These are phyloP conservation scores for Cubamyces sp. DNA, from an alignment of 768 basidiomycete genomes.

Conservation along the genomic window DNA sequence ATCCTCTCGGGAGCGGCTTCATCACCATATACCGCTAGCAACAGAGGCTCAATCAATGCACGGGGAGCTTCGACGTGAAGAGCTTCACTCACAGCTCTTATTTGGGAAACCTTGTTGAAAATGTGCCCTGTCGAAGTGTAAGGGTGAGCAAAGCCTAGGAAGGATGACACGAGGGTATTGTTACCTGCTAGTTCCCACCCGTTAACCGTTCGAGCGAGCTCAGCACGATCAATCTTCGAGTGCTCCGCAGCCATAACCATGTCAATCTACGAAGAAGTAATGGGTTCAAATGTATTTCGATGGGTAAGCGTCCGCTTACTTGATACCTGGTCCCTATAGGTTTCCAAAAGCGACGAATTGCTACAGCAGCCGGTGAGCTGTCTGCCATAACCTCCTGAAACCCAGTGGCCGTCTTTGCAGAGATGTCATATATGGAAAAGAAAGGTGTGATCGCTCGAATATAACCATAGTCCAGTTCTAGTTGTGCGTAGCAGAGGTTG, in stretches of 20 bases:
- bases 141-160: no score
- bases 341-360: constrained; percentile 40
- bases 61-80: background rate
- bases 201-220: constrained; percentile 41
- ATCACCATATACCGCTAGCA: constrained; percentile 42
- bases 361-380: constrained; percentile 37
- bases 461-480: constrained; percentile 50
- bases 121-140: constrained; percentile 33
- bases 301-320: constrained; percentile 21
- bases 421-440: constrained; percentile 47
- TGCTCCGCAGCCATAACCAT: constrained; percentile 35
- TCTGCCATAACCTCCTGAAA: constrained; percentile 38
- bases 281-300: background rate
- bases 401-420: constrained; percentile 30
- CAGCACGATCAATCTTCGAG: constrained; percentile 36
- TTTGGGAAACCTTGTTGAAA: constrained; percentile 42
- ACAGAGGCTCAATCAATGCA: background rate
- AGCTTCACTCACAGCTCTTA: constrained; percentile 37
- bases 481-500: constrained; percentile 47
- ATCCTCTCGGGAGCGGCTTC: constrained; percentile 39
- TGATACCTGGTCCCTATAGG: constrained; percentile 28
- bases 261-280: constrained; percentile 37
- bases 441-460: constrained; percentile 52
- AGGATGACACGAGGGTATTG: background rate
- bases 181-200: constrained; percentile 46